Base-by-base conservation (phyloP, 2,329 filamentous ascomycete genomes). In the Septoria petroselini region DNA sequence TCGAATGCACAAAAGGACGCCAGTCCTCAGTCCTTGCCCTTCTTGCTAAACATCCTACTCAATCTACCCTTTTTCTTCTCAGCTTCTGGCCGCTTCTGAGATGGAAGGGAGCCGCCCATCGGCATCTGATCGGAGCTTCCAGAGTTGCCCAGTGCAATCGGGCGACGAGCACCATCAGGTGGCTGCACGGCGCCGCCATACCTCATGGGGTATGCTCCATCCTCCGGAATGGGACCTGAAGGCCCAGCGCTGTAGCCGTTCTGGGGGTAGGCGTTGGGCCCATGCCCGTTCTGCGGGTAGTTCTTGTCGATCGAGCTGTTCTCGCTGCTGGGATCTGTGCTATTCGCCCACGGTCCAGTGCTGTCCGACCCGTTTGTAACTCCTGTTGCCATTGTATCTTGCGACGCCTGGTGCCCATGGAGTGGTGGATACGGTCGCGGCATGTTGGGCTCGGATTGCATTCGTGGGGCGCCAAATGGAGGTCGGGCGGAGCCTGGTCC, bases 1-100 rank as follows among this genome's bases (percentile, higher is more conserved):
- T 19, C 19, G 9, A 15, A 11, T 21, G 35, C 35, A 38, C 35
- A 19, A 19, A 4, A 17, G 17, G 17, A 27, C 23, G 9, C 19
- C 35, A 17, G 7, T 11, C 9, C 9, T 46, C 37, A 46, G 14
- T 41, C 30, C 53, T 58, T 62, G 14, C 69, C 73, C 40, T 72
- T 74, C 70, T 77, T 90, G 76, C 86, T 93, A 69, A 95, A 93
- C 48, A 84, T 79, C 61, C 83, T 82, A 65, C 86, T 82, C 63
- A 97, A 84, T 89, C 91, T 95, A 67, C 90, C 93, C 78, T 90
- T 91, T 58, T 87, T 79, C 77, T 95, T 95, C 53, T 90, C 85
- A 25, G 64, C 59, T 45, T 65, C 62, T 15, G 60, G 52, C 19
- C 63, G 48, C 19, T 59, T 55, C 9, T 50, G 50, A 1, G 58